Evolutionary conservation across 1,139 yeast species (phyloP).

Genomic region (Geotrichum macrosporum): DNA sequence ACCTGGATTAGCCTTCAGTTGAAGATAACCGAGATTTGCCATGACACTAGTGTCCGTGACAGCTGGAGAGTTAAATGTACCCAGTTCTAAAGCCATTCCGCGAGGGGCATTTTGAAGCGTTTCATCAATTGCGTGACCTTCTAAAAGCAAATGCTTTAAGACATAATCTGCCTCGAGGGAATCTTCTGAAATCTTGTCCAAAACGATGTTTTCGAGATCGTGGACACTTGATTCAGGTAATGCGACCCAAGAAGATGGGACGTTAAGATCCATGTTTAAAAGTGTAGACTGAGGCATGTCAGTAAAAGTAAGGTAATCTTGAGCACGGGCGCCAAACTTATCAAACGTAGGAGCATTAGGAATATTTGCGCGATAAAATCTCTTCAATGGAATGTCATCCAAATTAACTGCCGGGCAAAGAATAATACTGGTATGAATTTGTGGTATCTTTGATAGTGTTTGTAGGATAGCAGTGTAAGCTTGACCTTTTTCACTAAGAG

Average conservation of each 20-base stretch:
- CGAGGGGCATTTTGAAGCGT: conserved; percentile 43
- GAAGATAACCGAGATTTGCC: conserved; percentile 74
- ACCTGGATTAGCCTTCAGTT: conserved; percentile 68
- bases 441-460: conserved; percentile 41
- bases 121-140: conserved; percentile 62
- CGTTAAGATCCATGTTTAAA: conserved; percentile 56
- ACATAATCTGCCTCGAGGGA: conserved; percentile 44
- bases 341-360: conserved; percentile 45
- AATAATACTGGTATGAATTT: conserved; percentile 47
- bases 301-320: conserved; percentile 30
- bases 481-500: conserved; percentile 66
- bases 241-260: conserved; percentile 64
- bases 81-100: conserved; percentile 50
- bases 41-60: conserved; percentile 59
- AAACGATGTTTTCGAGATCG: conserved; percentile 18
- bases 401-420: conserved; percentile 53
- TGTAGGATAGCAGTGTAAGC: conserved; percentile 50
- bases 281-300: conserved; percentile 48
- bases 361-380: conserved; percentile 54
- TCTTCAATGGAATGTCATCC: conserved; percentile 47
- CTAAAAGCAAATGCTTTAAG: conserved; percentile 53
- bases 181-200: conserved; percentile 34
- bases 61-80: conserved; percentile 26
- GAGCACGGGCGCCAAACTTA: conserved; percentile 23
- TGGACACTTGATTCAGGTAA: conserved; percentile 14